These are phyloP conservation scores for Pseudogymnoascus sp. DNA, from an alignment of 2,329 filamentous ascomycete species.

Conservation along the genomic window DNA sequence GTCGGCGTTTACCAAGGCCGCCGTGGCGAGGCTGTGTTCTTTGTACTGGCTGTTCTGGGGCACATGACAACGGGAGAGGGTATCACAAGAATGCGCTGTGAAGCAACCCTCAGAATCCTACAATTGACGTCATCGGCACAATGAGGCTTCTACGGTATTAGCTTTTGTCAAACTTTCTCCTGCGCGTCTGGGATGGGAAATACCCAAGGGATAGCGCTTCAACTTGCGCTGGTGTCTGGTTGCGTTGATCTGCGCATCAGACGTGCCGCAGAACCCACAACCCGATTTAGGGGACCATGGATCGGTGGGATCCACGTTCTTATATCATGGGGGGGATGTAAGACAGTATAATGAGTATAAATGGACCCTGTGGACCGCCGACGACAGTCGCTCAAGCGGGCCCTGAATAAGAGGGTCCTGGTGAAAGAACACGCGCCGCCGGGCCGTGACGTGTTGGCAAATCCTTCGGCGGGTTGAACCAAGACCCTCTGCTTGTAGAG, in stretches of 20 bases:
- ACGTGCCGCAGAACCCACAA: background rate
- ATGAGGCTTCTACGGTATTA: background rate
- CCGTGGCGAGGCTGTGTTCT: background rate
- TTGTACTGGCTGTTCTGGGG: background rate
- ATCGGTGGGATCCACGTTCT: background rate
- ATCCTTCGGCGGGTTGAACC: background rate
- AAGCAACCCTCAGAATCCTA: background rate
- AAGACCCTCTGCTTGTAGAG: background rate
- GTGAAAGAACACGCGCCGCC: background rate
- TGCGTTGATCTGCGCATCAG: background rate
- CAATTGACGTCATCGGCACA: background rate
- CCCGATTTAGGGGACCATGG: background rate
- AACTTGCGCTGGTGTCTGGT: background rate
- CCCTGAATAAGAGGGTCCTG: too few species aligned
- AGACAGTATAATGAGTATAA: background rate
- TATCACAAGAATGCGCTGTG: background rate
- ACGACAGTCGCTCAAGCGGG: background rate
- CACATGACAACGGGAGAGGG: background rate
- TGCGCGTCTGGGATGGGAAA: background rate
- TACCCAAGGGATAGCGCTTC: background rate
- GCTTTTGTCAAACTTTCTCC: background rate
- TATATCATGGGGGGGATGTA: background rate
- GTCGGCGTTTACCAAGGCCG: background rate
- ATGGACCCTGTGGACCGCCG: background rate
- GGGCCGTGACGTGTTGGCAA: background rate